Base-by-base conservation (phyloP, 768 basidiomycete species). In the Xerocomellus amylosporus region DNA sequence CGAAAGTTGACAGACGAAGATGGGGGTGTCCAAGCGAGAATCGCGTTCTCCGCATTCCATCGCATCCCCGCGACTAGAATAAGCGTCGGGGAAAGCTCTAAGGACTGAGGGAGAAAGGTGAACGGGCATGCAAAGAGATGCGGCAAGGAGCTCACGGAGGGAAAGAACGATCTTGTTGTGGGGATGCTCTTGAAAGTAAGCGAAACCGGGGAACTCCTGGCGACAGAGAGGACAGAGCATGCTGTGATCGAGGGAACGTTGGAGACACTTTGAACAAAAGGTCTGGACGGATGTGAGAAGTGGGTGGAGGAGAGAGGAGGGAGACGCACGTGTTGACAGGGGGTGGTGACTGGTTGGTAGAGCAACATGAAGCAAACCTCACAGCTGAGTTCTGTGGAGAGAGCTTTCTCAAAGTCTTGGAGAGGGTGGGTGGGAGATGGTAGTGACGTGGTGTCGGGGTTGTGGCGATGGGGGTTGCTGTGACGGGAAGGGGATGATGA, bases 351-450 rank as follows among this genome's bases (percentile, higher is more conserved):
- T 6, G 96, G 94, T 58, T 91, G 84, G 72, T 85, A 85, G 59
- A 94, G 77, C 37, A 97, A 74, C 65, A 80, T 79, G 66, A 89
- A 89, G 73, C 96, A 98, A 33, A 98, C 94, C 70, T 94, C 90
- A 70, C 96, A 98, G 19, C 83, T 86, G 51, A 96, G 78, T 60
- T 94, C 88, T 12, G 79, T 63, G 13, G 48, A n/a, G 49, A 89
- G 77, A 26, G 83, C 80, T 66, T 87, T 87, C 64, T 83, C 77
- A 54, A 88, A 79, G 41, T 71, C 68, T 6, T 70, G 63, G 49
- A 72, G 69, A 28, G 66, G 57, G 47, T 28, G 28, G 26, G 67
- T 63, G 28, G 60, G 40, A 30, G 63, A 51, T 51, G 62, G 55
- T 6, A 46, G 51, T 75, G 73, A 49, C 61, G 66, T 65, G 72